Evolutionary conservation across 179 eudicot species (phyloP).

Genomic region (Heliamphora pulchella): DNA sequence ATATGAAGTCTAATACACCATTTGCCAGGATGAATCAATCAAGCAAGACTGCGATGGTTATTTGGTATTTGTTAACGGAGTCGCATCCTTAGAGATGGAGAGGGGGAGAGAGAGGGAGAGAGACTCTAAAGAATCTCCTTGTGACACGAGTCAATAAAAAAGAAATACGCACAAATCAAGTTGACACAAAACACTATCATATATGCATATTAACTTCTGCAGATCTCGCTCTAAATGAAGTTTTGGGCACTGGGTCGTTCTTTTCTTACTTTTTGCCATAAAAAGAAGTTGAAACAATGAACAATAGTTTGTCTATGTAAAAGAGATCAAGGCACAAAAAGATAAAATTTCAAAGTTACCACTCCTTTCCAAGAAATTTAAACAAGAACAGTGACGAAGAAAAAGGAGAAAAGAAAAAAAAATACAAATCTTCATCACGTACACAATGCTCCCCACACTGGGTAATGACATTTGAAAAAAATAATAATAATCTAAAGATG

Average conservation of each 20-base stretch:
- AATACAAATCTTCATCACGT: conserved; percentile 28
- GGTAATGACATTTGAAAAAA: conserved; percentile 24
- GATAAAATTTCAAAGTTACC: conserved; percentile 11
- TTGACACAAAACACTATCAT: no score
- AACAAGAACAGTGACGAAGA: not conserved
- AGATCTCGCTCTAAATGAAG: no score
- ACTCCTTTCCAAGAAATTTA: conserved; percentile 23
- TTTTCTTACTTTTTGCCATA: no score
- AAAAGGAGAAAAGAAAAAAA: not conserved
- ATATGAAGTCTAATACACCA: no score
- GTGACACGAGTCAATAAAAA: no score
- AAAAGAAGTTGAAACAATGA: not conserved
- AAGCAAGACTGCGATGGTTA: not conserved
- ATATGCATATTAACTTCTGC: no score
- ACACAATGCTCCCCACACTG: conserved; percentile 28
- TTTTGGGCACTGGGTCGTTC: no score
- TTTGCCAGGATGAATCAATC: not conserved
- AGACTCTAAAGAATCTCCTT: no score
- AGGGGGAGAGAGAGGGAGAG: no score
- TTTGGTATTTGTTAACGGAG: not conserved
- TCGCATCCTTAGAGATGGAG: no score
- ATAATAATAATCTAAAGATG: conserved; percentile 34
- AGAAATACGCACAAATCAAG: no score
- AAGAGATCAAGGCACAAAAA: conserved; percentile 4
- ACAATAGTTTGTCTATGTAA: not conserved